Evolutionary conservation across 1,139 yeast genomes (phyloP), one percentile per base, ranked within the genome.

Genomic region (Hansenula anomala): DNA sequence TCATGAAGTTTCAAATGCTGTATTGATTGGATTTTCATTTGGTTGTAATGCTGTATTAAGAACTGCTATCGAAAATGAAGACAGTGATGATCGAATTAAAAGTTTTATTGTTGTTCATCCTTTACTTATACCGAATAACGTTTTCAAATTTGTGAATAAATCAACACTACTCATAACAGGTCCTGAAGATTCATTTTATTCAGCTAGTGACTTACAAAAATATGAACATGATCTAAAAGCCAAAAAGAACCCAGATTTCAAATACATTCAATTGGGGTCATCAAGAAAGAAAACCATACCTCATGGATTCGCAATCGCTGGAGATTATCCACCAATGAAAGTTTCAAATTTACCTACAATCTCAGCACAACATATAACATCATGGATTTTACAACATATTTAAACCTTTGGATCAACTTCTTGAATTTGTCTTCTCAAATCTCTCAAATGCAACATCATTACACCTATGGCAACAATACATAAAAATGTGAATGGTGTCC

Each of bases 401-500:
- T 48, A 33, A 36, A 50, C 55, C 36, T 54, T 54, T 9, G 50
- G 45, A 25, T 59, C 60, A 24, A 54, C 50, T 20, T 52, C 56
- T n/a, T 58, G 55, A 24, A 54, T 53, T 17, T 49, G 41, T 19
- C 47, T 43, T 37, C 51, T 51, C 33, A 58, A 39, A 30, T 61
- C 64, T 43, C 60, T 55, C 17, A 62, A 38, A 36, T 60, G 53
- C 30, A 59, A 28, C 3, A 39, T 38, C 46, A 65, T 50, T 9
- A 58, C 39, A 4, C 64, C 61, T 13, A 63, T 30, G n/a, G 63
- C 52, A 15, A 59, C 60, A 1, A 64, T 40, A 18, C 63, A 35
- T 22, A 72, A 48, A 44, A 80, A 73, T 1, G 76, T 56, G 54
- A 81, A 79, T 0, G 78, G 68, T 6, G 73, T 59, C 89, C 90